Evolutionary conservation across 768 basidiomycete species (phyloP).

Genomic region (Polyporus arcularius): DNA sequence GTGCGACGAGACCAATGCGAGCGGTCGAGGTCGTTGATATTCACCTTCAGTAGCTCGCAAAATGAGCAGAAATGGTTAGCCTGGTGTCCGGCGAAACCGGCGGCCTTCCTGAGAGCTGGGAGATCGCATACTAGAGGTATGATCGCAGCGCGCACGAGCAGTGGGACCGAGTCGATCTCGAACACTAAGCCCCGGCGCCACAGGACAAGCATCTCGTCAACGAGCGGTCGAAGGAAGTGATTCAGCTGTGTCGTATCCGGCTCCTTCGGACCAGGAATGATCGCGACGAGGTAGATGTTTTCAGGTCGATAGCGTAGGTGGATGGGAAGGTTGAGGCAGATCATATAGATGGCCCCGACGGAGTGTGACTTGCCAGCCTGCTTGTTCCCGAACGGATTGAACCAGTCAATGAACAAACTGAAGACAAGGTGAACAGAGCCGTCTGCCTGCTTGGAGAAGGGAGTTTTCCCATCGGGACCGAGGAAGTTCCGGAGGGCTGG

Average conservation of each 20-base stretch:
- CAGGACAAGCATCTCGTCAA: conserved; percentile 22
- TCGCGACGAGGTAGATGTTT: conserved; percentile 30
- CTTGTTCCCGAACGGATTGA: too few relatives aligned
- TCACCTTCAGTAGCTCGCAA: conserved; percentile 17
- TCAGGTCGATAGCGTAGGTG: conserved; percentile 34
- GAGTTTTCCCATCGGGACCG: too few relatives aligned
- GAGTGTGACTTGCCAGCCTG: too few relatives aligned
- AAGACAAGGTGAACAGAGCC: too few relatives aligned
- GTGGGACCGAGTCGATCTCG: conserved; percentile 10
- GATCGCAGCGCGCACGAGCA: conserved; percentile 9
- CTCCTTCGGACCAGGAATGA: conserved; percentile 30
- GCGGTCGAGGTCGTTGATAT: neutral
- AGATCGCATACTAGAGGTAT: conserved; percentile 33
- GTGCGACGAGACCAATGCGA: neutral
- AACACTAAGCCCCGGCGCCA: conserved; percentile 20
- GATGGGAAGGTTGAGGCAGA: conserved; percentile 35
- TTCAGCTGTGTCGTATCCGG: conserved; percentile 22
- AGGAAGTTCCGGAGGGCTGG: too few relatives aligned
- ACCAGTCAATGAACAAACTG: too few relatives aligned
- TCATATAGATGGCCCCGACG: too few relatives aligned
- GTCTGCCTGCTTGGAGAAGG: too few relatives aligned
- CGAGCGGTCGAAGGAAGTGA: conserved; percentile 24
- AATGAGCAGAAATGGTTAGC: conserved; percentile 35
- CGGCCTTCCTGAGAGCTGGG: conserved; percentile 31
- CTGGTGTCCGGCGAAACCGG: conserved; percentile 24